These are phyloP conservation scores for Septoria petroselini DNA, from an alignment of 2,329 filamentous ascomycete species.

Conservation along the genomic window DNA sequence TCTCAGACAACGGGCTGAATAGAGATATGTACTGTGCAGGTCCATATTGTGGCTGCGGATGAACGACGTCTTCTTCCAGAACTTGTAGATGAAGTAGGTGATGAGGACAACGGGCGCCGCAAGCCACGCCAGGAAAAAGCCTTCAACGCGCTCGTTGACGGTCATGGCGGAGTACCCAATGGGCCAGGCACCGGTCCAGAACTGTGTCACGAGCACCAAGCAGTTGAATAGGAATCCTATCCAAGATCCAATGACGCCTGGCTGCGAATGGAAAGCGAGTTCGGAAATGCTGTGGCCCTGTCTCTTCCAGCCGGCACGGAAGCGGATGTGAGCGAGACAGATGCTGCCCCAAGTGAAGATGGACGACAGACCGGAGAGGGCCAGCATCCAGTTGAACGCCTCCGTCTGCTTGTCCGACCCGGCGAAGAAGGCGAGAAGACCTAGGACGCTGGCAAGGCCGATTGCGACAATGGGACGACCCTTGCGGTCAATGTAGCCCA, in stretches of 20 bases:
- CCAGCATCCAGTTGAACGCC: constrained; percentile 76
- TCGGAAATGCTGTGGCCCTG: constrained; percentile 66
- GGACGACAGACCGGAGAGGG: constrained; percentile 68
- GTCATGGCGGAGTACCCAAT: constrained; percentile 42
- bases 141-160: constrained; percentile 20
- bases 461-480: constrained; percentile 76
- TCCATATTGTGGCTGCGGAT: constrained; percentile 68
- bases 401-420: constrained; percentile 57
- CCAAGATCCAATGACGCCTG: constrained; percentile 62
- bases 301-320: constrained; percentile 70
- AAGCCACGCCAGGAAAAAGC: constrained; percentile 36
- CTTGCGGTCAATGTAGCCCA: constrained; percentile 69
- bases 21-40: constrained; percentile 11
- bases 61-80: constrained; percentile 42
- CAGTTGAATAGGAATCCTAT: constrained; percentile 58
- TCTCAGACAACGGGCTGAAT: neutral
- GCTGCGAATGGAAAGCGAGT: constrained; percentile 57
- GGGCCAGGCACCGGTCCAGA: constrained; percentile 77
- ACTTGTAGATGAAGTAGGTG: constrained; percentile 36
- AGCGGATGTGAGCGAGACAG: constrained; percentile 87
- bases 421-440: constrained; percentile 74
- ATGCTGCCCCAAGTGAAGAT: constrained; percentile 82
- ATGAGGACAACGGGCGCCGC: constrained; percentile 37
- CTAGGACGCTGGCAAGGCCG: constrained; percentile 61
- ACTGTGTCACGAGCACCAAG: constrained; percentile 70